Evolutionary conservation across 768 basidiomycete genomes (phyloP), one percentile per base, ranked within the genome.

Genomic region (Rhodosporidiobolus odoratus): DNA sequence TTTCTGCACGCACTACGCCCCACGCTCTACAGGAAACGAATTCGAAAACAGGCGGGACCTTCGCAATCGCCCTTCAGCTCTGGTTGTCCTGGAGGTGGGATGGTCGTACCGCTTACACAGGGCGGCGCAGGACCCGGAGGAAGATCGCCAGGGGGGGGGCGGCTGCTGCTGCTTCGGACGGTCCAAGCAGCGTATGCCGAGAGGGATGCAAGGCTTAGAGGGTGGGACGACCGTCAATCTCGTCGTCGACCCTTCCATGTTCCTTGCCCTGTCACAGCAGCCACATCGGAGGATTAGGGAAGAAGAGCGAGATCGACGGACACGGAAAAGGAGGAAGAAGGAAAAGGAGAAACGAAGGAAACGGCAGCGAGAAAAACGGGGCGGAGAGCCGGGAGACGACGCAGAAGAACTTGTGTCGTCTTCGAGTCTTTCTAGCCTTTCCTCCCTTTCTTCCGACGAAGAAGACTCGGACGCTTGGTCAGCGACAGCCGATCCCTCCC

Each of bases 171-270:
- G 62, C 37, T 52, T 62, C 25, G 61, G 62, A 4, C 27, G 30
- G 23, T 17, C 25, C 5, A 23, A 27, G 38, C 27, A 13, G 2
- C 30, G 34, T 34, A 21, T 8, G 3, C 27, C n/a, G 35, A 7
- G 48, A 37, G 43, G 32, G 7, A 23, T 27, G 21, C 32, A 41
- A 6, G 27, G 32, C 9, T 40, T 27, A 21, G 34, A 32, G 12
- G 41, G 35, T 10, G 34, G 15, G n/a, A 27, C 45, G 45, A 50
- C 64, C 8, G 56, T 69, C 53, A 69, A 69, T 58, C 68, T 69
- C 35, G 41, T 69, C 27, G 58, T 69, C 34, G 62, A 69, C 25
- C 68, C 58, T 23, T 10, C 48, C 19, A 23, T 64, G 25, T 40
- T 69, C 15, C 27, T 37, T 1, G 1, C 4, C 21, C n/a, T 52